These are phyloP conservation scores for Ascobolus immersus DNA, from an alignment of 495 filamentous ascomycete species.

Conservation along the genomic window DNA sequence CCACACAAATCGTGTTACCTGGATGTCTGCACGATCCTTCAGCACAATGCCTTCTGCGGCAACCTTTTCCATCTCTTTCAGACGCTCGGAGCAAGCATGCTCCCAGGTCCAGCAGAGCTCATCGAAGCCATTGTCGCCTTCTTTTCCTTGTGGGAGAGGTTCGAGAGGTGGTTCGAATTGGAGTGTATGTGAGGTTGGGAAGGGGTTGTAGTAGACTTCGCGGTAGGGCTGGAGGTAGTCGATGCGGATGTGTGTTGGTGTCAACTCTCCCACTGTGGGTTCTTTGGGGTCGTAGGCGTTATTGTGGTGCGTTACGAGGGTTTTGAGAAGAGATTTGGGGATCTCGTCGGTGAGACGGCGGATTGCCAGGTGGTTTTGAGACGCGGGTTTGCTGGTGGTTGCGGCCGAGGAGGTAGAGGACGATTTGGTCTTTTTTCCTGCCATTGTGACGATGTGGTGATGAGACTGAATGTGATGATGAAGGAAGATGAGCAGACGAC, in stretches of 20 bases:
- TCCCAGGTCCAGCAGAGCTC: constrained; percentile 11
- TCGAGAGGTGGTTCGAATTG: constrained; percentile 6
- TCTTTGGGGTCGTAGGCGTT: constrained; percentile 11
- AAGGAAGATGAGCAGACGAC: too few species aligned
- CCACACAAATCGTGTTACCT: constrained; percentile 7
- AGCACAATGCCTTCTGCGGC: constrained; percentile 3
- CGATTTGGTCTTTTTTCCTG: too few species aligned
- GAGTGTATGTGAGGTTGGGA: constrained; percentile 9
- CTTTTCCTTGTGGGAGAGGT: constrained; percentile 6
- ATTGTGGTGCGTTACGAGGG: constrained; percentile 7
- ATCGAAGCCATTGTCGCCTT: too few species aligned
- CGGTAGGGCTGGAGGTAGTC: constrained; percentile 12
- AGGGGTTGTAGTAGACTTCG: constrained; percentile 13
- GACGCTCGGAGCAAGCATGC: constrained; percentile 4
- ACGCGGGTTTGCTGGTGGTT: too few species aligned
- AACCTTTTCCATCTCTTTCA: constrained; percentile 10
- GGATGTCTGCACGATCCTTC: constrained; percentile 9
- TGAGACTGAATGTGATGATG: too few species aligned
- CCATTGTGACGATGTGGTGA: too few species aligned
- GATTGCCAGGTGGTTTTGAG: too few species aligned
- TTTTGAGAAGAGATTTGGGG: constrained; percentile 5
- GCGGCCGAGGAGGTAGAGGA: too few species aligned
- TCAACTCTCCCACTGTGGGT: constrained; percentile 5
- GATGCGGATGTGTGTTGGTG: constrained; percentile 6
- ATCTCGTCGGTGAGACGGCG: constrained; percentile 10